A percentile compares a stretch with the other conserved stretches of the same genome.
Conservation (phyloP, 2,329 filamentous ascomycete species). For the Diaporthe destruens region DNA sequence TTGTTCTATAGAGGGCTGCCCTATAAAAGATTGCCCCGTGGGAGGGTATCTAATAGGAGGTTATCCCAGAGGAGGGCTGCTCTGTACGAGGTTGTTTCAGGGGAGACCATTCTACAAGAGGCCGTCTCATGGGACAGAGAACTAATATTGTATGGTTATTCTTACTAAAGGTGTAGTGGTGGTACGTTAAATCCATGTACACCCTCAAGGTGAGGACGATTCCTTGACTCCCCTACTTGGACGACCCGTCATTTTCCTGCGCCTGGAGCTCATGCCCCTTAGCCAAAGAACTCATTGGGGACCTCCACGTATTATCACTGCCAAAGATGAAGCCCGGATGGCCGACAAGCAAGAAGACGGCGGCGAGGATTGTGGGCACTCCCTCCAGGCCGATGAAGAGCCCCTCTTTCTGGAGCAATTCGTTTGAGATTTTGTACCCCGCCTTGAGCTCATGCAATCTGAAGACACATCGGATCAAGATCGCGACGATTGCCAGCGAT, state of each 20-base stretch:
- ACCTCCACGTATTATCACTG: background rate
- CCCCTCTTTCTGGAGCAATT: conserved; percentile 35
- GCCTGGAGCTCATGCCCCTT: background rate
- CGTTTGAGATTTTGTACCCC: conserved; percentile 71
- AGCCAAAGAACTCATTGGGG: background rate
- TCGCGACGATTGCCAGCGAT: conserved; percentile 65
- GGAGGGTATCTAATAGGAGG: too few species aligned
- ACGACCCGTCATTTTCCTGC: too few species aligned
- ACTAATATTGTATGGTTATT: too few species aligned
- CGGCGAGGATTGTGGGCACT: conserved; percentile 32
- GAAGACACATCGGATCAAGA: conserved; percentile 72
- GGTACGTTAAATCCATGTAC: too few species aligned
- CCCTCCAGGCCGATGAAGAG: conserved; percentile 44
- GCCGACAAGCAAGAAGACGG: conserved; percentile 33
- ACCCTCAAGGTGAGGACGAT: background rate
- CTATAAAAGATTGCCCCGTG: too few species aligned
- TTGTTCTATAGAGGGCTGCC: too few species aligned
- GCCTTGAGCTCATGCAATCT: conserved; percentile 74
- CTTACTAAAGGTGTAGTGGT: too few species aligned
- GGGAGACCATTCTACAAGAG: too few species aligned
- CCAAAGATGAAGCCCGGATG: conserved; percentile 39
- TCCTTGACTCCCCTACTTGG: background rate
- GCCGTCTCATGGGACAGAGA: too few species aligned
- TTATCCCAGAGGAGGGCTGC: too few species aligned
- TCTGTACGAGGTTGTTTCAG: too few species aligned